These are phyloP conservation scores for Ascochyta lentis DNA, from an alignment of 2,329 filamentous ascomycete genomes.

Conservation along the genomic window DNA sequence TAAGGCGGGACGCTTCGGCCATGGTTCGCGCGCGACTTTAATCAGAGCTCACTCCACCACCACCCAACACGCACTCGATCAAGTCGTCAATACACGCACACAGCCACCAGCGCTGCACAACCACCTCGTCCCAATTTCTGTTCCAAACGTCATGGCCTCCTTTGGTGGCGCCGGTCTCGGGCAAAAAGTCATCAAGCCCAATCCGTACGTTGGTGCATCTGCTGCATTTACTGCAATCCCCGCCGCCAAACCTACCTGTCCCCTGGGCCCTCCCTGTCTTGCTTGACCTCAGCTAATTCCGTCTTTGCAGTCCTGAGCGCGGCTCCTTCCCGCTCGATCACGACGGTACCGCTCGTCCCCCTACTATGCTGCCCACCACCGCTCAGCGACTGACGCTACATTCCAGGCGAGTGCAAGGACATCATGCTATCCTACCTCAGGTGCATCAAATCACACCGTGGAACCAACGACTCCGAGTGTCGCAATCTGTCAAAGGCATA, in stretches of 20 bases:
- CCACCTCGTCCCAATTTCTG: neutral
- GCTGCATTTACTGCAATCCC: conserved; percentile 23
- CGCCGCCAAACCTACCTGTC: conserved; percentile 7
- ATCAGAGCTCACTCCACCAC: conserved; percentile 36
- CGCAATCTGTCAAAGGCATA: conserved; percentile 87
- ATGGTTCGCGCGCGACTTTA: conserved; percentile 22
- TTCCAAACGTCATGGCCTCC: conserved; percentile 15
- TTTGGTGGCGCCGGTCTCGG: conserved; percentile 76
- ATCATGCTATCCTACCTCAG: conserved; percentile 85
- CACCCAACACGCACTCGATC: neutral
- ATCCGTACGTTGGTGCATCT: conserved; percentile 62
- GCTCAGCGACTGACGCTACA: conserved; percentile 26
- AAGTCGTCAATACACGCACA: neutral
- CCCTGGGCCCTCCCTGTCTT: conserved; percentile 6
- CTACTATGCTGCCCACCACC: conserved; percentile 48
- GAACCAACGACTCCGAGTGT: conserved; percentile 86
- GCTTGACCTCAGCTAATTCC: conserved; percentile 16
- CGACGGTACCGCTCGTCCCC: conserved; percentile 66
- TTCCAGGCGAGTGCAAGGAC: conserved; percentile 85
- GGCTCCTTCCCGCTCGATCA: conserved; percentile 97
- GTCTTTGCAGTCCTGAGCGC: conserved; percentile 74
- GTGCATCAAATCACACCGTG: conserved; percentile 84
- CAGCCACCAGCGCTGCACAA: neutral
- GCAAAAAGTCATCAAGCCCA: conserved; percentile 69
- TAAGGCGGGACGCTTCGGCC: conserved; percentile 12